phyloP scores from a whole-genome alignment of 352 stramenopile species.

The Globisporangium recalcitrans region DNA sequence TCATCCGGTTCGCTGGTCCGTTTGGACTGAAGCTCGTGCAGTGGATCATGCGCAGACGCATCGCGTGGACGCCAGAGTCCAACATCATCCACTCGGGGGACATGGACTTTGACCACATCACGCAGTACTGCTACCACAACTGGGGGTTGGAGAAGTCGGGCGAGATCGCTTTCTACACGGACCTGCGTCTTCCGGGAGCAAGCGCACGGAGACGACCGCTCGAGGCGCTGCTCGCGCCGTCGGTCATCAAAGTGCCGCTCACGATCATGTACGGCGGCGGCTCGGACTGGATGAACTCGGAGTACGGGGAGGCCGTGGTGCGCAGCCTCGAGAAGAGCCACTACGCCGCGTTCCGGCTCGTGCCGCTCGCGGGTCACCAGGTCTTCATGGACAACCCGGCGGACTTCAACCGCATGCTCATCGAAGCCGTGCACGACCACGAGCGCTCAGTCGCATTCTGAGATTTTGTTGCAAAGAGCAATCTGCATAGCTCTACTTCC shows the following conservation, averaged over 20 bases:
- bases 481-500: no score
- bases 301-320: conserved; percentile 55
- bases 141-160: conserved; percentile 68
- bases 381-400: conserved; percentile 84
- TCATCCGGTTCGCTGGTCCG: conserved; percentile 58
- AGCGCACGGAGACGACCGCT: conserved; percentile 47
- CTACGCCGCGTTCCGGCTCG: conserved; percentile 62
- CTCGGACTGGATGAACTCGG: conserved; percentile 76
- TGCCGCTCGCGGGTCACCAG: conserved; percentile 65
- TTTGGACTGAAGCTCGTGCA: conserved; percentile 50
- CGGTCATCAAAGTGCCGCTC: conserved; percentile 55
- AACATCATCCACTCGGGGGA: conserved; percentile 76
- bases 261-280: conserved; percentile 78
- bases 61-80: conserved; percentile 53
- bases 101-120: conserved; percentile 64
- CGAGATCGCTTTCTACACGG: conserved; percentile 72
- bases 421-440: conserved; percentile 62
- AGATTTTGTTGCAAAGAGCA: no score
- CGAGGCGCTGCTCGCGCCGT: conserved; percentile 42
- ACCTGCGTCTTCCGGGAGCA: conserved; percentile 55
- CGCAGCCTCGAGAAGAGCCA: conserved; percentile 50
- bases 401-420: conserved; percentile 71
- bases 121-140: conserved; percentile 78
- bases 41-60: conserved; percentile 49
- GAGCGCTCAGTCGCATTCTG: conserved; percentile 33